Base-by-base conservation (phyloP, 2,329 filamentous ascomycete species). In the Colletotrichum somersetense region DNA sequence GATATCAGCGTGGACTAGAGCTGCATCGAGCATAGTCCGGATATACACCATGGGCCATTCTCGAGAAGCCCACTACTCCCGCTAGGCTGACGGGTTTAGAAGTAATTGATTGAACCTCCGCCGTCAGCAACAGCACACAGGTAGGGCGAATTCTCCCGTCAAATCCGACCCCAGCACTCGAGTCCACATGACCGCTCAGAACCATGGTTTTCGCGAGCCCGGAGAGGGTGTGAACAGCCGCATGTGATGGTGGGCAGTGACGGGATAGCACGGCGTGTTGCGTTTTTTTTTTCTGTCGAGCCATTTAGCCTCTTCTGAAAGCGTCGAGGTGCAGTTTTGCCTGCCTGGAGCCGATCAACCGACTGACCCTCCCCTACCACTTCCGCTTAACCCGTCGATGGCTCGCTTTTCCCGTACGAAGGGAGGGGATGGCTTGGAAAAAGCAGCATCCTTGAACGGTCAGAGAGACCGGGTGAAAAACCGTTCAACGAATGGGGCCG, bases 101-200 rank as follows among this genome's bases (percentile, higher is more conserved):
- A 55, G 69, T 56, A 46, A 69, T 61, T 72, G 66, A 26, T 3
- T 3, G 14, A 6, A 42, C 16, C 14, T 16, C 12, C 50, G 53
- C 53, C 56, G 57, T 40, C 52, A 53, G 65, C 58, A 30, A 30
- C 30, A 30, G 30, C 30, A 3, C 30, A 35, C 35, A 62, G 65
- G 65, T 53, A 72, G 33, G 68, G 69, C 69, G 44, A 46, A 68
- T 59, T 35, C 52, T 67, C 38, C 42, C 42, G 65, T 67, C 65
- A 59, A 71, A 53, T 40, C 48, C 59, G 3, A 61, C 58, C 66
- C 66, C 66, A 40, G 66, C 62, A 46, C 55, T 42, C 14, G 12
- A 52, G 59, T 56, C 38, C 69, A 62, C 69, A 69, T 72, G 69
- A 72, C 69, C 66, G 46, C 23, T 46, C 53, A 44, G 55, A 10